Percentiles rank a stretch among this genome's conserved stretches.
Conservation (phyloP, 805 yeast genomes). For the Yamadazyma olivae region DNA sequence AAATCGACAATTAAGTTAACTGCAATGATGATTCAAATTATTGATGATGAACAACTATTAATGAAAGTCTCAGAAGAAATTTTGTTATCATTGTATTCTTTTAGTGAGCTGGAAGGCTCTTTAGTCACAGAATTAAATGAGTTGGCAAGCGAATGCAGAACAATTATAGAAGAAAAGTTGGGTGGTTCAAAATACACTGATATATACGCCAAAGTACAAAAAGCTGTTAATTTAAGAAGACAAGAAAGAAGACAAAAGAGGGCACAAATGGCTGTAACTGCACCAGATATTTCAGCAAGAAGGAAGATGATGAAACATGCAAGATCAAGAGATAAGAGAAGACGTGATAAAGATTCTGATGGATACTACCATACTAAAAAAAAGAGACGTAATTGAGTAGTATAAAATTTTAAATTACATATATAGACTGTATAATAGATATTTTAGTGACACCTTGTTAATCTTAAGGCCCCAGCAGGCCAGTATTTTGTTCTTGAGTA, state of each 20-base stretch:
- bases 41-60: conserved; percentile 38
- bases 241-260: conserved; percentile 73
- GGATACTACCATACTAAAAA: conserved; percentile 71
- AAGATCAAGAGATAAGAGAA: conserved; percentile 73
- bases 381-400: conserved; percentile 23
- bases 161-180: conserved; percentile 61
- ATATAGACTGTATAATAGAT: conserved; percentile 2
- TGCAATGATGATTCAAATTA: conserved; percentile 59
- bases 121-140: conserved; percentile 51
- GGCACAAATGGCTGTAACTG: conserved; percentile 69
- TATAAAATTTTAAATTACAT: background rate
- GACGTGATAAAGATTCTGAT: conserved; percentile 67
- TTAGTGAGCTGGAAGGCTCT: conserved; percentile 42
- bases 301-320: conserved; percentile 75
- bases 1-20: conserved; percentile 65
- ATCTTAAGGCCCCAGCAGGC: no score
- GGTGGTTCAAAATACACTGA: conserved; percentile 69
- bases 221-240: conserved; percentile 57
- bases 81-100: conserved; percentile 51
- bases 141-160: conserved; percentile 63
- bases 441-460: background rate
- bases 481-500: no score
- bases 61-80: conserved; percentile 44
- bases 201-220: conserved; percentile 62
- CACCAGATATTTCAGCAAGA: conserved; percentile 80